Evolutionary conservation across 495 filamentous ascomycete species (phyloP), one percentile per base, ranked within the genome.

Genomic region (Aspergillus incahuasiensis): DNA sequence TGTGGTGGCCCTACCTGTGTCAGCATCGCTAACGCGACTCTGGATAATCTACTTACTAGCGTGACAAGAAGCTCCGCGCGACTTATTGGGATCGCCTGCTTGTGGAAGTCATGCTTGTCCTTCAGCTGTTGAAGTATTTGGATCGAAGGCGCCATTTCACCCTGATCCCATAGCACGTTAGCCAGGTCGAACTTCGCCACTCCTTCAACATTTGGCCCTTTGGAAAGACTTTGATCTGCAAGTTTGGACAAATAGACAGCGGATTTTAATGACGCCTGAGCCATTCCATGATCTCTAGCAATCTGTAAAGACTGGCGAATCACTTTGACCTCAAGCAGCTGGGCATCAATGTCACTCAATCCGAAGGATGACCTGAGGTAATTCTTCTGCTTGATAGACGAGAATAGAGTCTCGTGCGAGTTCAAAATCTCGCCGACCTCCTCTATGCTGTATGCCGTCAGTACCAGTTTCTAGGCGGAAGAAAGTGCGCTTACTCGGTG

Each of bases 81-180:
- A 54, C 87, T 90, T 34, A 95, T 82, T 8, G 78, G 75, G 51
- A 94, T 82, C 0, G 82, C 80, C 65, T 95, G 90, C 48, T 81
- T 85, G 55, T 85, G 83, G 2, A 87, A 63, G 8, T 82, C 75
- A n/a, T 76, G 69, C 19, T 82, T 73, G 45, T 78, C 77, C 28
- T 86, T 81, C 22, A 96, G 75, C 38, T 83, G 78, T 60, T 91
- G 84, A 24, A 97, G 83, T 79, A 97, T 91, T 39, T 83, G 78
- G 46, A 99, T 95, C 1, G 95, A 95, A 3, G 91, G 81, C n/a
- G 85, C 81, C 79, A 89, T 88, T 66, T 97, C 92, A 15, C 90
- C 92, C 65, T 95, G 88, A 52, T 92, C 91, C 94, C 94, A 99
- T 13, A 99, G 74, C 39, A 95, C 90, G 59, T 89, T 88, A 8